phyloP scores from a whole-genome alignment of 2,329 filamentous ascomycete species.

The Huntiella abstrusa region DNA sequence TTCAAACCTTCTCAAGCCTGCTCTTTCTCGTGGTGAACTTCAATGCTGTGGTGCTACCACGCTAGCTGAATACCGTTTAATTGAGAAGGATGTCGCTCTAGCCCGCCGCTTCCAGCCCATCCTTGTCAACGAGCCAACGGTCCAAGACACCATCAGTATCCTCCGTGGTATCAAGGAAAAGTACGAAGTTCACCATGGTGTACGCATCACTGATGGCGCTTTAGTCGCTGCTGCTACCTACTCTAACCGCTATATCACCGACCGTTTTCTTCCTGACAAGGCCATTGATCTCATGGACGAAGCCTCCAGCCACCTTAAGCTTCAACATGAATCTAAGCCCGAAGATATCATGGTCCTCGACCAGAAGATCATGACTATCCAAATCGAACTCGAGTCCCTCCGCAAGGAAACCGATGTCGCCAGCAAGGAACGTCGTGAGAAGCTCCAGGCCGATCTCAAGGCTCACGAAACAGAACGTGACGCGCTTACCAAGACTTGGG shows the following conservation, averaged over 20 bases:
- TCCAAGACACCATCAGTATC: conserved; percentile 88
- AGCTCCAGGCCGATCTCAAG: conserved; percentile 61
- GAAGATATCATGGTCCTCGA: conserved; percentile 86
- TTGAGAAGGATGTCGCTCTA: conserved; percentile 89
- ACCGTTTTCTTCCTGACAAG: conserved; percentile 89
- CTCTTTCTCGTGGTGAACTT: conserved; percentile 76
- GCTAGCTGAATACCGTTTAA: conserved; percentile 73
- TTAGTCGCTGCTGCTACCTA: conserved; percentile 81
- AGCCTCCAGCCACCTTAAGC: conserved; percentile 69
- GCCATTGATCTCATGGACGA: conserved; percentile 95
- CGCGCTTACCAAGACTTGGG: conserved; percentile 68
- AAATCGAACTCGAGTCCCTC: conserved; percentile 88
- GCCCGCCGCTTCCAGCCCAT: conserved; percentile 91
- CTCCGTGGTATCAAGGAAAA: conserved; percentile 91
- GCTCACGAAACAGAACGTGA: conserved; percentile 57
- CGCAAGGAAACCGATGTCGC: conserved; percentile 85
- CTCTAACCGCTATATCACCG: conserved; percentile 90
- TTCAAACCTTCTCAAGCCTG: conserved; percentile 84
- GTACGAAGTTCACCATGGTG: conserved; percentile 93
- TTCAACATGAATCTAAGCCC: conserved; percentile 94
- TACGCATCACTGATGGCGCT: conserved; percentile 81
- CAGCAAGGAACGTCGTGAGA: conserved; percentile 72
- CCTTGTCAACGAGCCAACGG: conserved; percentile 73
- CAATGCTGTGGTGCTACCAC: conserved; percentile 95
- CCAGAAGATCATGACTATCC: conserved; percentile 89